These are phyloP conservation scores for Crithidia thermophila DNA, from an alignment of 208 protist genomes.

Conservation along the genomic window DNA sequence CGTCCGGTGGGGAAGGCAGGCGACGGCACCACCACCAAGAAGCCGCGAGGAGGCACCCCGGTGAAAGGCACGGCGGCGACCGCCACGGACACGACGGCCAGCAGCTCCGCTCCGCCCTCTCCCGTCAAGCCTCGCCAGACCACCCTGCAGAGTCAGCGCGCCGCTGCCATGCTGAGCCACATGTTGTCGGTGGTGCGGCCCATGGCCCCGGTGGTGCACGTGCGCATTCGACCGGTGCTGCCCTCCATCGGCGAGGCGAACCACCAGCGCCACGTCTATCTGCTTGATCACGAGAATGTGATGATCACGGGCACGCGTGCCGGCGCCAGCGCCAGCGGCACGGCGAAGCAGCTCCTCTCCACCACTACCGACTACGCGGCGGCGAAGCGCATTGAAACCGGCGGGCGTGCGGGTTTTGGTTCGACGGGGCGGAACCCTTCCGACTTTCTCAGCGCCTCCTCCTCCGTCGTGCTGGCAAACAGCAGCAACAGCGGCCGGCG, in stretches of 20 bases:
- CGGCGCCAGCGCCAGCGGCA: background rate
- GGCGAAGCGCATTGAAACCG: background rate
- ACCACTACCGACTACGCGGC: background rate
- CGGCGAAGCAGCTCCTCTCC: background rate
- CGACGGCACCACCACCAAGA: background rate
- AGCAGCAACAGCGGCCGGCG: conserved; percentile 3
- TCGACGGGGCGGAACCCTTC: background rate
- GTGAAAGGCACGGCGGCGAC: background rate
- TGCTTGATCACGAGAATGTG: conserved; percentile 81
- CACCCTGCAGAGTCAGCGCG: conserved; percentile 6
- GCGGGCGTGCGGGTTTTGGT: background rate
- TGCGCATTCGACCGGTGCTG: conserved; percentile 77
- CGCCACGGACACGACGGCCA: background rate
- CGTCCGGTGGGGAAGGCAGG: background rate
- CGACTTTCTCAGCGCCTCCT: background rate
- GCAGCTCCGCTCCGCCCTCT: no score
- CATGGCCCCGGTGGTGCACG: conserved; percentile 71
- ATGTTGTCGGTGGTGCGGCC: conserved; percentile 26
- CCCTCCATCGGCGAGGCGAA: conserved; percentile 61
- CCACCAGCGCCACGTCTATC: conserved; percentile 68
- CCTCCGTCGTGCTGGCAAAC: conserved; percentile 10
- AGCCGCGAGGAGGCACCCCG: background rate
- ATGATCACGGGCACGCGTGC: conserved; percentile 40
- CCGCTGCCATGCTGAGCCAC: conserved; percentile 20
- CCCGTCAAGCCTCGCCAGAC: background rate